Conservation (phyloP, 345 rosid genomes). For the Salix purpurea region DNA sequence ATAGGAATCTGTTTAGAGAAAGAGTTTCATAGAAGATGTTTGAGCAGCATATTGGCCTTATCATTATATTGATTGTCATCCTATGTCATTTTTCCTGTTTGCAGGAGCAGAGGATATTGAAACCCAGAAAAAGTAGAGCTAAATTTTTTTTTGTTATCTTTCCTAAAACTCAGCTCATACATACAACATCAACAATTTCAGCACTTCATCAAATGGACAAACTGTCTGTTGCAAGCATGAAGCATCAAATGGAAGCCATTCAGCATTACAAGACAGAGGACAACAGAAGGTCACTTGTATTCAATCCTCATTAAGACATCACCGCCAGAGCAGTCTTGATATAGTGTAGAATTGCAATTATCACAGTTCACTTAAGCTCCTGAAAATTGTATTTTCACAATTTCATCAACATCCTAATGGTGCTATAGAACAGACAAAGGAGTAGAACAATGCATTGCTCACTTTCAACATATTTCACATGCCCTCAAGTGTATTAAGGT, state of each 20-base stretch:
- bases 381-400: no score
- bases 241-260: not conserved
- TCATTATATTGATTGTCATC: not conserved
- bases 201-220: not conserved
- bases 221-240: not conserved
- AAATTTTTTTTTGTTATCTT: not conserved
- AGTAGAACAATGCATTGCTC: not conserved
- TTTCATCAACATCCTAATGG: not conserved
- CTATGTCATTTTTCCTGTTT: not conserved
- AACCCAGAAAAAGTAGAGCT: not conserved
- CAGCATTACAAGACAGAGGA: not conserved
- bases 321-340: not conserved
- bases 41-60: not conserved
- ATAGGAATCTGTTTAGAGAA: not conserved
- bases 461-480: not conserved
- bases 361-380: not conserved
- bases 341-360: not conserved
- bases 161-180: not conserved
- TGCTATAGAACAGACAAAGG: not conserved
- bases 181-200: not conserved
- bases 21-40: not conserved
- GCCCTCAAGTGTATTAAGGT: not conserved
- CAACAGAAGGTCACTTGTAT: not conserved
- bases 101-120: not conserved
- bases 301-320: not conserved